These are phyloP conservation scores for Mucor piriformis DNA, from an alignment of 371 early-diverging fungal genomes.

Conservation along the genomic window DNA sequence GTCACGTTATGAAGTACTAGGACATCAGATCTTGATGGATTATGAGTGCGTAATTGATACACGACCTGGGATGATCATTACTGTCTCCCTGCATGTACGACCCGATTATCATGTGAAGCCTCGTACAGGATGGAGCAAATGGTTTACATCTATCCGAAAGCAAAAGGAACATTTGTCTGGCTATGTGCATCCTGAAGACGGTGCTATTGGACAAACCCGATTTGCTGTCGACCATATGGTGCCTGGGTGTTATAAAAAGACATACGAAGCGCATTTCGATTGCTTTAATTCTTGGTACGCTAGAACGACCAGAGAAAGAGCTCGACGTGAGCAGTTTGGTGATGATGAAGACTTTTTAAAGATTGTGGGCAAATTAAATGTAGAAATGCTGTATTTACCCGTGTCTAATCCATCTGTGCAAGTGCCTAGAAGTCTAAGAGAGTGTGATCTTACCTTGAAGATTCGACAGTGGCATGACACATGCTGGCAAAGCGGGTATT, in stretches of 20 bases:
- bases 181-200: conserved; percentile 49
- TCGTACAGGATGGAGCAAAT: conserved; percentile 28
- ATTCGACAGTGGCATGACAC: conserved; percentile 53
- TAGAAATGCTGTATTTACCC: conserved; percentile 46
- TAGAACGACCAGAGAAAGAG: conserved; percentile 26
- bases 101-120: conserved; percentile 51
- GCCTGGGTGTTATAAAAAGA: conserved; percentile 40
- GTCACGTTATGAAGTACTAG: conserved; percentile 37
- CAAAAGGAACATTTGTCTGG: conserved; percentile 43
- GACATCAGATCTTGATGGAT: conserved; percentile 38
- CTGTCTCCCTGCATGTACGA: conserved; percentile 50
- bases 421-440: conserved; percentile 44
- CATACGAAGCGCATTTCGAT: conserved; percentile 40
- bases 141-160: conserved; percentile 36
- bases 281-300: conserved; percentile 53
- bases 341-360: conserved; percentile 45
- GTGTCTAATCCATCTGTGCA: conserved; percentile 34
- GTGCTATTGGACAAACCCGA: conserved; percentile 48
- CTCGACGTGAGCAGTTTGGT: conserved; percentile 36
- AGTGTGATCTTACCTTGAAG: conserved; percentile 47
- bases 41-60: conserved; percentile 51
- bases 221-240: conserved; percentile 50
- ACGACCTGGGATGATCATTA: conserved; percentile 45
- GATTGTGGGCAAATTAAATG: conserved; percentile 40
- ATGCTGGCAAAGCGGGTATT: conserved; percentile 43